Evolutionary conservation across 768 basidiomycete species (phyloP).

Genomic region (Kwoniella mangroviensis): DNA sequence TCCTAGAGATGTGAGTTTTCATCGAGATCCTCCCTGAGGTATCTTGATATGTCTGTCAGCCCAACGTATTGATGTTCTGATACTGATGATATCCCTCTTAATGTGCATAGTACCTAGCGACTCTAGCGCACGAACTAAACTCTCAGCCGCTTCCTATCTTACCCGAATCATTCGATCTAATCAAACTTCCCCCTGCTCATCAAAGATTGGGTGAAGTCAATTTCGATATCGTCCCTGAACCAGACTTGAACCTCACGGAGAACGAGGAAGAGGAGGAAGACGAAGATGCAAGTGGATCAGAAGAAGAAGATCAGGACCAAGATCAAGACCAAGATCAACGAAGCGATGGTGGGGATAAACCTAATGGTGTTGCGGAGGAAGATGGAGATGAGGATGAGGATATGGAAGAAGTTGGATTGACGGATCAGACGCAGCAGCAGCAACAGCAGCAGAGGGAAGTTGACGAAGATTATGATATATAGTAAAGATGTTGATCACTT

Average conservation of each 20-base stretch:
- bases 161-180: slow-evolving; percentile 58
- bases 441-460: slow-evolving; percentile 36
- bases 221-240: slow-evolving; percentile 58
- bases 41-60: background rate
- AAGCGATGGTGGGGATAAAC: slow-evolving; percentile 26
- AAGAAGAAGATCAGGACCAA: slow-evolving; percentile 12
- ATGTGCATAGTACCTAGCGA: slow-evolving; percentile 57
- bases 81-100: background rate
- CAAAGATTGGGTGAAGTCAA: slow-evolving; percentile 59
- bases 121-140: slow-evolving; percentile 59
- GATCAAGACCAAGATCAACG: slow-evolving; percentile 6
- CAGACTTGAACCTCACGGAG: slow-evolving; percentile 20
- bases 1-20: slow-evolving; percentile 58
- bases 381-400: slow-evolving; percentile 43
- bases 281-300: slow-evolving; percentile 14
- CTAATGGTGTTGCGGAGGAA: slow-evolving; percentile 12
- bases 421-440: background rate
- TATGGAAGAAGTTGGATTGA: slow-evolving; percentile 50
- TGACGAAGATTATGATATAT: slow-evolving; percentile 56
- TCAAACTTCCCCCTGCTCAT: slow-evolving; percentile 58
- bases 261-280: slow-evolving; percentile 36
- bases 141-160: slow-evolving; percentile 59
- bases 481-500: background rate
- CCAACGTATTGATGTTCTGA: background rate
- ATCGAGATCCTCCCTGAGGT: background rate